Conservation (phyloP, 257 asterid genomes). For the Jacaranda copaia region DNA sequence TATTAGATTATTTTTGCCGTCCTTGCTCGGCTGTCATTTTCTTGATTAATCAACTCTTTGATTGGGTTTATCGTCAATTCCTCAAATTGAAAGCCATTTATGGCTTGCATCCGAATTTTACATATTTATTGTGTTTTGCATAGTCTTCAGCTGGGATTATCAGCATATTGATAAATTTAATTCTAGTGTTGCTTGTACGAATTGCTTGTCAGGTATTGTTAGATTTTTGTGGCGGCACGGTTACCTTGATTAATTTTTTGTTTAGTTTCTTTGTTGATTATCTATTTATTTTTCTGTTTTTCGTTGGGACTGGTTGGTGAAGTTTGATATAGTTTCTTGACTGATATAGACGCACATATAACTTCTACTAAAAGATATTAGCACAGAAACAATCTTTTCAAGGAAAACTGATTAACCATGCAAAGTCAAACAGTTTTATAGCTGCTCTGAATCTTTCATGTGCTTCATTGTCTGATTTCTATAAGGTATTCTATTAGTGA, state of each 20-base stretch:
- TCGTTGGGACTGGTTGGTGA: conserved; percentile 5
- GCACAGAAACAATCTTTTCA: not conserved
- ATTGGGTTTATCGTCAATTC: conserved; percentile 19
- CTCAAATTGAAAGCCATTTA: not conserved
- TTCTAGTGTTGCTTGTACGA: not conserved
- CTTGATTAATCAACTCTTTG: not conserved
- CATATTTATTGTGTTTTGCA: not conserved
- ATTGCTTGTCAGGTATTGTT: not conserved
- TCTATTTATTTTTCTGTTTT: not conserved
- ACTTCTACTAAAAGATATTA: not conserved
- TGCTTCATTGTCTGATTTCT: not conserved
- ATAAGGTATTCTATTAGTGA: not conserved
- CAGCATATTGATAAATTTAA: not conserved
- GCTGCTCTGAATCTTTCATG: not conserved
- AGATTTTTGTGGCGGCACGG: not conserved
- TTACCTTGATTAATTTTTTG: not conserved
- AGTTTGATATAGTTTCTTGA: not conserved
- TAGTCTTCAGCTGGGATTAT: not conserved
- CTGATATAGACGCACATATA: not conserved
- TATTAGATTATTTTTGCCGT: conserved; percentile 6
- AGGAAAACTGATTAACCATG: not conserved
- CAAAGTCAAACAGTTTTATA: not conserved
- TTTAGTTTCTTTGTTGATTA: not conserved
- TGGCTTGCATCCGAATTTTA: not conserved
- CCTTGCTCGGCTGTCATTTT: not conserved